Evolutionary conservation across 2,329 filamentous ascomycete species (phyloP).

Genomic region (Magnaporthiopsis incrustans): DNA sequence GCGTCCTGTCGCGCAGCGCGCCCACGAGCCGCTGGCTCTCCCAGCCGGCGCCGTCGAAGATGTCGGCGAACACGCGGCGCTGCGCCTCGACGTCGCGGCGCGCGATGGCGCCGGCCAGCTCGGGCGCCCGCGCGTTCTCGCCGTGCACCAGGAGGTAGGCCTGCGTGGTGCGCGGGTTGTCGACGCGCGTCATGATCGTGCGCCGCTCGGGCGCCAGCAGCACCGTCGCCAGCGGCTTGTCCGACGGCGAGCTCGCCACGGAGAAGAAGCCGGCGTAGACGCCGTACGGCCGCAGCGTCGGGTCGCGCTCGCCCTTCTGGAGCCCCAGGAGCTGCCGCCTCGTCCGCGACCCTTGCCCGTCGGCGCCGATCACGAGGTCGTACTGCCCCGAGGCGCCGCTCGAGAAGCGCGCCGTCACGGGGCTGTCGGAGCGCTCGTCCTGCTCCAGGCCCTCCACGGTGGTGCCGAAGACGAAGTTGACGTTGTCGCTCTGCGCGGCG

Average conservation of each 20-base stretch:
- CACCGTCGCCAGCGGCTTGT: slow-evolving; percentile 11
- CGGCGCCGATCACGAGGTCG: slow-evolving; percentile 46
- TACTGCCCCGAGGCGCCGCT: slow-evolving; percentile 33
- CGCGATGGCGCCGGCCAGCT: slow-evolving; percentile 19
- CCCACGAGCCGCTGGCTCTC: slow-evolving; percentile 21
- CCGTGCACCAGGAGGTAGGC: slow-evolving; percentile 27
- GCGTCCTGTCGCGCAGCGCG: slow-evolving; percentile 31
- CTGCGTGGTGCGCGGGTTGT: slow-evolving; percentile 27
- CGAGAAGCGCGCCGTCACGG: slow-evolving; percentile 24
- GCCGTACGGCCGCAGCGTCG: slow-evolving; percentile 13
- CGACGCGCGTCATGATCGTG: slow-evolving; percentile 29
- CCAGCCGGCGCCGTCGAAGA: slow-evolving; percentile 35
- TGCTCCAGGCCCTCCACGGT: slow-evolving; percentile 20
- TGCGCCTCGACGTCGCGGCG: slow-evolving; percentile 27
- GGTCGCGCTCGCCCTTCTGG: slow-evolving; percentile 7
- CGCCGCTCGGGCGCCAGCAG: slow-evolving; percentile 21
- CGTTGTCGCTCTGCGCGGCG: slow-evolving; percentile 18
- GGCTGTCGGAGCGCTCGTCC: slow-evolving; percentile 9
- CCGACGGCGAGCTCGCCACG: slow-evolving; percentile 7
- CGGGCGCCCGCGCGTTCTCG: slow-evolving; percentile 13
- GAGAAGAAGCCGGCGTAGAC: slow-evolving; percentile 25
- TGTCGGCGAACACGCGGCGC: slow-evolving; percentile 28
- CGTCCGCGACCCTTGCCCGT: slow-evolving; percentile 42
- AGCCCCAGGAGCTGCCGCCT: slow-evolving; percentile 27
- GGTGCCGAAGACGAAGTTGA: slow-evolving; percentile 20